Conservation (phyloP, 257 asterid species). For the Schizonepeta tenuifolia region DNA sequence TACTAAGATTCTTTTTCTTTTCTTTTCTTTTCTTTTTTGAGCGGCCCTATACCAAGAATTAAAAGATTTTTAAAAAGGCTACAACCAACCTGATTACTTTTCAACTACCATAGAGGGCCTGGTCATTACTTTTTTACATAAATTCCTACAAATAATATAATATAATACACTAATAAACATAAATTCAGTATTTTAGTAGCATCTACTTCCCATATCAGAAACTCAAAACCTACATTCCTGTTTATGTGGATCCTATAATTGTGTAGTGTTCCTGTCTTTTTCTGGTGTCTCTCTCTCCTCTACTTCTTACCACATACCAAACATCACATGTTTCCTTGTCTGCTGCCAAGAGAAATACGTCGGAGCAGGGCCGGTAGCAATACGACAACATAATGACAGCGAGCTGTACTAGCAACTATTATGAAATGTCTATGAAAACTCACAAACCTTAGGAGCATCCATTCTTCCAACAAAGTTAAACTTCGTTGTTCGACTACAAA, state of each 20-base stretch:
- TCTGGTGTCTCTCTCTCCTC: not conserved
- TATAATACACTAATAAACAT: not conserved
- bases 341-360: slow-evolving; percentile 14
- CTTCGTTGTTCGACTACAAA: not conserved
- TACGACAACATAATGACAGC: not conserved
- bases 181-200: not conserved
- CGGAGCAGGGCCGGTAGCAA: not conserved
- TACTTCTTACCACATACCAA: slow-evolving; percentile 14
- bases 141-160: not conserved
- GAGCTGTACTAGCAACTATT: not conserved
- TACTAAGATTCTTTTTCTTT: too few relatives aligned
- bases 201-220: not conserved
- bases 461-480: not conserved
- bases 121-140: not conserved
- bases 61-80: not conserved
- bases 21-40: too few relatives aligned
- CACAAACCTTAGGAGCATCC: not conserved
- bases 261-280: not conserved
- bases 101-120: slow-evolving; percentile 33
- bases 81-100: slow-evolving; percentile 20
- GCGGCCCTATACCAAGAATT: not conserved
- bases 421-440: not conserved
- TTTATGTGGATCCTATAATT: slow-evolving; percentile 12
- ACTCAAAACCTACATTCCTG: not conserved
- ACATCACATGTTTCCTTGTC: slow-evolving; percentile 17